Conservation (phyloP, 108 stramenopile genomes). For the Conticribra weissflogii region DNA sequence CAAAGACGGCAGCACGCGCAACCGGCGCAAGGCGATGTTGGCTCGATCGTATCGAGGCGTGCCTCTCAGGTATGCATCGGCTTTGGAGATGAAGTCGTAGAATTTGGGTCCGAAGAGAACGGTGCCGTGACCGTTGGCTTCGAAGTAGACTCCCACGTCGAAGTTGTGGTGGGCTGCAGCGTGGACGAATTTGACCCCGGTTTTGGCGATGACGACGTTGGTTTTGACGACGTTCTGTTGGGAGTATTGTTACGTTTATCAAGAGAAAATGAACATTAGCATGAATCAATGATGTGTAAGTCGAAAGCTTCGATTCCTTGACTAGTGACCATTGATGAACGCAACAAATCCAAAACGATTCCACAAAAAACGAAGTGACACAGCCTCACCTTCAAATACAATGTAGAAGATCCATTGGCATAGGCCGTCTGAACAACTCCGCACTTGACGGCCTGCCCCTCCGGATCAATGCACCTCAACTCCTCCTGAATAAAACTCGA, state of each 20-base stretch:
- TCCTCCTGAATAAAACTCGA: constrained; percentile 82
- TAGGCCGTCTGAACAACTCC: constrained; percentile 99
- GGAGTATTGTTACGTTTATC: background rate
- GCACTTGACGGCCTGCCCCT: constrained; percentile 59
- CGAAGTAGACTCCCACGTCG: constrained; percentile 99
- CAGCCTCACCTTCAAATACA: constrained; percentile 70
- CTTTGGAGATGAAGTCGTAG: constrained; percentile 46
- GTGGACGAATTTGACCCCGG: constrained; percentile 98
- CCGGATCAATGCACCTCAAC: constrained; percentile 51
- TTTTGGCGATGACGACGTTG: constrained; percentile 86
- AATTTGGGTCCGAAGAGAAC: constrained; percentile 87
- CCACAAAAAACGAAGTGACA: background rate
- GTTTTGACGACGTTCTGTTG: constrained; percentile 49
- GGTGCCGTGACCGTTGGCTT: constrained; percentile 99
- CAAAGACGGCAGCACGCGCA: constrained; percentile 62
- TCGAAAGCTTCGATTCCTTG: too few relatives aligned
- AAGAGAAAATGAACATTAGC: too few relatives aligned
- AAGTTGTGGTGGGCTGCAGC: constrained; percentile 87
- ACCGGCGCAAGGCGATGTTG: constrained; percentile 48
- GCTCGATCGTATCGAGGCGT: constrained; percentile 33
- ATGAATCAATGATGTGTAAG: too few relatives aligned
- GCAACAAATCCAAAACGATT: background rate
- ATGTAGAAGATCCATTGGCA: constrained; percentile 96
- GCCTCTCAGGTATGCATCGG: constrained; percentile 35
- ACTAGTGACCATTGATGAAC: too few relatives aligned